phyloP scores from a whole-genome alignment of 2,329 filamentous ascomycete genomes.

The Sarocladiaceae sp. region DNA sequence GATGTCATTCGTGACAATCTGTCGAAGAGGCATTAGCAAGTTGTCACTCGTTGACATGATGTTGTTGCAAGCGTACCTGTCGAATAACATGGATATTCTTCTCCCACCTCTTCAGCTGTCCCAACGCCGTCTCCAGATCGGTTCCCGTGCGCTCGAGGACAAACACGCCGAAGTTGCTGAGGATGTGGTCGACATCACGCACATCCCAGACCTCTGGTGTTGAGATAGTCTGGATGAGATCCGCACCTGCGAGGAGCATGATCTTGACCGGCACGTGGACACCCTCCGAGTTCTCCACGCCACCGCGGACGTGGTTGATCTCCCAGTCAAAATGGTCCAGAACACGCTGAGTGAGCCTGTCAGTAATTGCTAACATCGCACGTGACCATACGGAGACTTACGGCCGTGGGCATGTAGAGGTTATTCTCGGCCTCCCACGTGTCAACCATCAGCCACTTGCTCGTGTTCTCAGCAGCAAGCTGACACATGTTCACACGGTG shows the following conservation, averaged over 20 bases:
- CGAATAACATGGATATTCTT: conserved; percentile 84
- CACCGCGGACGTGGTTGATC: conserved; percentile 72
- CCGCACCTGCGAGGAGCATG: conserved; percentile 73
- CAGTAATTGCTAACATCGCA: neutral
- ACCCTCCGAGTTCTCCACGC: conserved; percentile 63
- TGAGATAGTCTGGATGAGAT: conserved; percentile 69
- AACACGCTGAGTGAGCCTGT: conserved; percentile 44
- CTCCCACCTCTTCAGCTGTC: conserved; percentile 74
- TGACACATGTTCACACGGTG: conserved; percentile 68
- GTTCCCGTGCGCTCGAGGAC: conserved; percentile 85
- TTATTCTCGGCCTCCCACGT: conserved; percentile 79
- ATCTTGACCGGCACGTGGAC: conserved; percentile 63
- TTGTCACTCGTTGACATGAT: neutral
- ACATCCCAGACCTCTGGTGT: conserved; percentile 73
- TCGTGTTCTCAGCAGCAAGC: conserved; percentile 67
- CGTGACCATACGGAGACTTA: neutral
- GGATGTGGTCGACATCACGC: conserved; percentile 80
- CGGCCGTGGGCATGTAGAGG: conserved; percentile 78
- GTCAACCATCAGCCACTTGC: conserved; percentile 75
- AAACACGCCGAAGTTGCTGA: conserved; percentile 76
- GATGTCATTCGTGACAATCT: conserved; percentile 76
- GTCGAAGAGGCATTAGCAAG: conserved; percentile 24
- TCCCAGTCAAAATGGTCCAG: conserved; percentile 88
- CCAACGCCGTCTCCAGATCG: conserved; percentile 80
- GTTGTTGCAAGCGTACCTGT: conserved; percentile 20